Percentiles rank a stretch among this genome's conserved stretches.
phyloP scores from a whole-genome alignment of 306 rosid species.

The Trifolium pratense region DNA sequence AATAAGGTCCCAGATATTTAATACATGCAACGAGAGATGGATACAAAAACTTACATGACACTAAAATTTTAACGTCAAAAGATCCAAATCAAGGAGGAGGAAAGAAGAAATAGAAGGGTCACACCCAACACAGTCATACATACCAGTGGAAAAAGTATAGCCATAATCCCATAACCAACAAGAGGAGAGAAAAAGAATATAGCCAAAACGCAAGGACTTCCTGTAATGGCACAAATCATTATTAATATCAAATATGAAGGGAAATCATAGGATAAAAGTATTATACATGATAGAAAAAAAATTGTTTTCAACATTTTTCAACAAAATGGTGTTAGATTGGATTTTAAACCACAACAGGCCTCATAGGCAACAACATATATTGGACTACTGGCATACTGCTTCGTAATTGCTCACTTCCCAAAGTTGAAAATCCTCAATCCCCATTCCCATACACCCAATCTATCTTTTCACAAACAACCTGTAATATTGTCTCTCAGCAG shows the following conservation, averaged over 20 bases:
- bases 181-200: slow-evolving; percentile 83
- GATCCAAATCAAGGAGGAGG: slow-evolving; percentile 16
- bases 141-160: slow-evolving; percentile 91
- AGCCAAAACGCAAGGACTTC: slow-evolving; percentile 92
- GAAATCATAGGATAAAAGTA: slow-evolving; percentile 36
- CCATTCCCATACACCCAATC: slow-evolving; percentile 6
- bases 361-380: slow-evolving; percentile 30
- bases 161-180: slow-evolving; percentile 89
- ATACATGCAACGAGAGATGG: not conserved
- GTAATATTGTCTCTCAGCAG: not conserved
- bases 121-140: slow-evolving; percentile 28
- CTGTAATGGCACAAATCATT: slow-evolving; percentile 56
- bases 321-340: slow-evolving; percentile 26
- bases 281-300: not conserved
- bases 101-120: slow-evolving; percentile 21
- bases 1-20: not conserved
- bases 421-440: slow-evolving; percentile 20
- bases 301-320: slow-evolving; percentile 15
- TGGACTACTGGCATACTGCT: slow-evolving; percentile 23
- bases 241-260: slow-evolving; percentile 39
- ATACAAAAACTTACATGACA: not conserved
- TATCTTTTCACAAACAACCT: slow-evolving; percentile 28
- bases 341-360: slow-evolving; percentile 18
- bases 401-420: not conserved
- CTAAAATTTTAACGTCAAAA: not conserved